Base-by-base conservation (phyloP, 371 early-diverging fungal genomes). In the Mortierella sp. region DNA sequence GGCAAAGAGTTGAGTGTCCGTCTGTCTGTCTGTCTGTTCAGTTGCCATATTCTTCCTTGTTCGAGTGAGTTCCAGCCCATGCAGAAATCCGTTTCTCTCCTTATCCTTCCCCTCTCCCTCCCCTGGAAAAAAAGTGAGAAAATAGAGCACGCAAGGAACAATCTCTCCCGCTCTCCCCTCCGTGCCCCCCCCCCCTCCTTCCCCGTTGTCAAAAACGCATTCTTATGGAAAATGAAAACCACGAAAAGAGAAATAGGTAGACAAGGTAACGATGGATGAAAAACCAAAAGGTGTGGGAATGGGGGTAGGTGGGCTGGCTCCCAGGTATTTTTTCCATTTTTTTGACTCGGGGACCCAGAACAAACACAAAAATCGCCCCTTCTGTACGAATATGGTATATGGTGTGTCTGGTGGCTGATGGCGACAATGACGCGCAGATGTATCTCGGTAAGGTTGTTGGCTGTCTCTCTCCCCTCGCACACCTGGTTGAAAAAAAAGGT, bases 341-440 rank as follows among this genome's bases (percentile, higher is more conserved):
- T 58, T 58, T 58, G 61, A 58, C 61, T 58, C 37, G 61, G 61
- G 61, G 61, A 58, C 61, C 61, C 61, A 58, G 61, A 58, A 58
- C 61, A 58, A 58, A 34, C 29, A 13, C 14, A 16, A 34, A 58
- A 14, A 19, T 22, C 61, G 37, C 61, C 37, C n/a, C 5, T 34
- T 19, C 55, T 14, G 31, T 29, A 31, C 34, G 31, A 14, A 16
- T n/a, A n/a, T n/a, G n/a, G n/a, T n/a, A n/a, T n/a, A n/a, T 53
- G 31, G 31, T 53, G 34, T 34, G 61, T 58, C 61, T 37, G 37
- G 37, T 58, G 24, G 24, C 14, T 53, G 37, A 2, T 26, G 19
- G 9, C 31, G 8, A 34, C 16, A 58, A 58, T 58, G 61, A 58
- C 61, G 61, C 61, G 61, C 34, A 34, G 11, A 11, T 26, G n/a